Conservation (phyloP, 768 basidiomycete species). For the Trametes cubensis region DNA sequence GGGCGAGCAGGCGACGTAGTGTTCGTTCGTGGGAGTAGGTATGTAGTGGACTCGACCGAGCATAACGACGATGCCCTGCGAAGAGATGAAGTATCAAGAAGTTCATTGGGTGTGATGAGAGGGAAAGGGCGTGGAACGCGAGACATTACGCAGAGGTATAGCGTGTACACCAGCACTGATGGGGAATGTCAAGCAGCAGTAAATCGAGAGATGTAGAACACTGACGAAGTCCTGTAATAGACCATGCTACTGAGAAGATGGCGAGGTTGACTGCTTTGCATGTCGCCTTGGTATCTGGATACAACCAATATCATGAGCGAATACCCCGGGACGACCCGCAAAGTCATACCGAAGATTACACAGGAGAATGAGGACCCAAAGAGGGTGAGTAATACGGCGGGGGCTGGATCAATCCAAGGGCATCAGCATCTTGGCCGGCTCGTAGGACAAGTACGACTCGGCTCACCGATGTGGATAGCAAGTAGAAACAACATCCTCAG, state of each 20-base stretch:
- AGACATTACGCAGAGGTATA: constrained; percentile 31
- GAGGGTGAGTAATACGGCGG: constrained; percentile 28
- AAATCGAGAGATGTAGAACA: neutral
- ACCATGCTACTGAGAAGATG: constrained; percentile 26
- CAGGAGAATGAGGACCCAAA: constrained; percentile 28
- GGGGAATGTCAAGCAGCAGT: neutral
- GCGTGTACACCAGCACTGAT: constrained; percentile 29
- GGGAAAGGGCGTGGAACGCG: constrained; percentile 28
- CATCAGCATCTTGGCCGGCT: neutral
- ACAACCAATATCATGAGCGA: neutral
- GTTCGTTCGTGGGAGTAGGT: constrained; percentile 13
- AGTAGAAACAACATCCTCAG: constrained; percentile 29
- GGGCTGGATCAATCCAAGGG: constrained; percentile 14
- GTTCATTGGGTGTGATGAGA: constrained; percentile 26
- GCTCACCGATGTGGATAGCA: constrained; percentile 28
- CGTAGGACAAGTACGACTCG: neutral
- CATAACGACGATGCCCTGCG: constrained; percentile 12
- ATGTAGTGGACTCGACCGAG: constrained; percentile 23
- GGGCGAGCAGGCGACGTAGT: neutral
- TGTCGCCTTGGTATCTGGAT: constrained; percentile 23
- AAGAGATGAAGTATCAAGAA: constrained; percentile 17
- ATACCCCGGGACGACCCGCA: neutral
- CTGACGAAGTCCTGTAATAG: constrained; percentile 30
- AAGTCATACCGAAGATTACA: constrained; percentile 27
- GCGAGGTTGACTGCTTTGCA: constrained; percentile 26